Base-by-base conservation (phyloP, 768 basidiomycete species). In the Lepiota venenata region DNA sequence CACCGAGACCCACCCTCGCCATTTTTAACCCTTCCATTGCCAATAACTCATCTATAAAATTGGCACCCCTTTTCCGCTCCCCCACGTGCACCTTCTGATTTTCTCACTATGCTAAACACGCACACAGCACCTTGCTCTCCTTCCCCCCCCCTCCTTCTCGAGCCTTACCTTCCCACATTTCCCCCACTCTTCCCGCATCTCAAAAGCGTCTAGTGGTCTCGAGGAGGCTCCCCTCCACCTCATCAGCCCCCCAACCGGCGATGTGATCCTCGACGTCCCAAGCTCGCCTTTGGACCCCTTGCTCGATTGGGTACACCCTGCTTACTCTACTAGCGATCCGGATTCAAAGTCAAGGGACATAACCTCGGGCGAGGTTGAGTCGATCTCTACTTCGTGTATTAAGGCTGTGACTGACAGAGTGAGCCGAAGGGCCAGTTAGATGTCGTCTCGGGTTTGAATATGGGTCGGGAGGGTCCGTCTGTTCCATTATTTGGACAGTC, bases 231-330 rank as follows among this genome's bases (percentile, higher is more conserved):
- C 51, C 2, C 35, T 55, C 12, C 25, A 48, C 25, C 16, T 42
- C 16, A 20, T 15, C 14, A 48, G 40, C 20, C 10, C 8, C 53
- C 53, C 2, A 55, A 29, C 20, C 48, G 53, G 53, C 38, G 47
- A 14, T 15, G 39, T 8, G 53, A 55, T 22, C 53, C 53, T 4
- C 18, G 35, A 3, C 43, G 53, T 15, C 39, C 53, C 1, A 48
- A 55, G 29, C 42, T 12, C 9, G 39, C 41, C 2, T 55, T 55
- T 21, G 53, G 46, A 16, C 48, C 53, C 2, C 53, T 55, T 16
- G 39, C 46, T 0, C 42, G 43, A 9, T 2, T 9, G 32, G 32
- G 9, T 32, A 32, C 10, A 2, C 10, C 32, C 32, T 2, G 32
- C 32, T 8, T 2, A 8, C 32, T 8, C 32, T 9, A 8, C 32